Evolutionary conservation across 163 green algal species (phyloP).

Genomic region (Chlorella variabilis): DNA sequence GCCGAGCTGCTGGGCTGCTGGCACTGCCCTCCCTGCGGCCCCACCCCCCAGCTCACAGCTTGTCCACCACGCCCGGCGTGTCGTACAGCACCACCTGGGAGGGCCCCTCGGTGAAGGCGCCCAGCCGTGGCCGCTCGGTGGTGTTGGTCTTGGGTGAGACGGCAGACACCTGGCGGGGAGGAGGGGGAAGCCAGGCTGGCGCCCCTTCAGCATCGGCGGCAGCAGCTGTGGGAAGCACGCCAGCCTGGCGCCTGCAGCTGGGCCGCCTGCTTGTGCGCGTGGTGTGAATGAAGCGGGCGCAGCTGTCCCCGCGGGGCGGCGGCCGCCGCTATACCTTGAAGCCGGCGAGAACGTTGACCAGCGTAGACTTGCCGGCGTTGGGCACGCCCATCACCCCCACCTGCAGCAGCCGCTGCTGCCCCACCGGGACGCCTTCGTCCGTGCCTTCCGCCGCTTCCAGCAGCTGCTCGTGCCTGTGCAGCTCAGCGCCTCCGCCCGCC

Average conservation of each 20-base stretch:
- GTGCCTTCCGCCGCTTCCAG: not conserved
- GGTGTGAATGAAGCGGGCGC: not conserved
- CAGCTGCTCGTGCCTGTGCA: not conserved
- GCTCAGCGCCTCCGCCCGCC: not conserved
- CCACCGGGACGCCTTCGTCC: not conserved
- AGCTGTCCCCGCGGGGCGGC: not conserved
- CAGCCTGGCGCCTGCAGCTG: too few species aligned
- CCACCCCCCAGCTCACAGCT: constrained; percentile 44
- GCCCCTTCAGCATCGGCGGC: not conserved
- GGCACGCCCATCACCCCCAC: constrained; percentile 75
- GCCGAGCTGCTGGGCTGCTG: too few species aligned
- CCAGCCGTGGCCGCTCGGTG: constrained; percentile 63
- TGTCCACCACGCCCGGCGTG: constrained; percentile 72
- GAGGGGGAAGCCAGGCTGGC: too few species aligned
- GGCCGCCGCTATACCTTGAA: constrained; percentile 33
- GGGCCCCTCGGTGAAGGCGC: constrained; percentile 58
- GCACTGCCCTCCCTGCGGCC: not conserved
- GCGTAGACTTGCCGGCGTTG: constrained; percentile 94
- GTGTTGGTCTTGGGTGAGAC: constrained; percentile 87
- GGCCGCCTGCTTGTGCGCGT: too few species aligned
- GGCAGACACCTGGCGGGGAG: constrained; percentile 63
- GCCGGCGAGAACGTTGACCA: constrained; percentile 88
- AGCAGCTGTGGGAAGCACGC: not conserved
- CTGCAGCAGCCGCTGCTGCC: constrained; percentile 62
- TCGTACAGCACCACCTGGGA: constrained; percentile 70